A percentile compares a stretch with the other conserved stretches of the same genome.
These are phyloP conservation scores for Xylaria sp. DNA, from an alignment of 2,329 filamentous ascomycete species.

Conservation along the genomic window DNA sequence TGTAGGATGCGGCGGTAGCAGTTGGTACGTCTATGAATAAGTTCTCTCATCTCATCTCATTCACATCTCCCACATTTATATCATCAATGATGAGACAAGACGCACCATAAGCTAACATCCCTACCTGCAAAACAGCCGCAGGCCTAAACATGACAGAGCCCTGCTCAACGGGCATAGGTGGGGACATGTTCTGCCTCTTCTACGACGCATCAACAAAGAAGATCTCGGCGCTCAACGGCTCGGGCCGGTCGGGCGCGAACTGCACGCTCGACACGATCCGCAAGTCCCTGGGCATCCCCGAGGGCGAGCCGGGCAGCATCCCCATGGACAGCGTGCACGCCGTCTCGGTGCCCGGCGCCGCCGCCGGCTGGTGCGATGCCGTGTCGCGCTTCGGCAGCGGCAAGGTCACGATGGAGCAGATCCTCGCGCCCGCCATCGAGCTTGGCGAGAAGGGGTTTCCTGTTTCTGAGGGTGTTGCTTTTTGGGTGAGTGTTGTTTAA, in stretches of 20 bases:
- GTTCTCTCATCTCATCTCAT: not conserved
- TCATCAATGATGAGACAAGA: not conserved
- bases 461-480: constrained; percentile 81
- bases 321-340: constrained; percentile 82
- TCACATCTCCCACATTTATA: not conserved
- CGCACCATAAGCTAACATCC: not conserved
- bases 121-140: constrained; percentile 69
- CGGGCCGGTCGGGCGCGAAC: constrained; percentile 80
- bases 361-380: constrained; percentile 93
- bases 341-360: constrained; percentile 88
- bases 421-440: constrained; percentile 84
- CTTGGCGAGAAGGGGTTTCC: constrained; percentile 91
- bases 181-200: constrained; percentile 96
- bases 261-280: constrained; percentile 77
- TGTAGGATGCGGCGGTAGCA: constrained; percentile 92
- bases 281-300: constrained; percentile 73
- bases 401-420: constrained; percentile 78
- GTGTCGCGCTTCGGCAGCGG: constrained; percentile 91
- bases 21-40: constrained; percentile 68
- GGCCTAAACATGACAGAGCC: constrained; percentile 95
- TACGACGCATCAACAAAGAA: constrained; percentile 86
- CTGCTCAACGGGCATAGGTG: constrained; percentile 91
- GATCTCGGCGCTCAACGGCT: constrained; percentile 90
- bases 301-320: constrained; percentile 67
- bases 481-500: too few species aligned